Evolutionary conservation across 2,329 filamentous ascomycete species (phyloP), one percentile per base, ranked within the genome.

Genomic region (Plenodomus tracheiphilus): DNA sequence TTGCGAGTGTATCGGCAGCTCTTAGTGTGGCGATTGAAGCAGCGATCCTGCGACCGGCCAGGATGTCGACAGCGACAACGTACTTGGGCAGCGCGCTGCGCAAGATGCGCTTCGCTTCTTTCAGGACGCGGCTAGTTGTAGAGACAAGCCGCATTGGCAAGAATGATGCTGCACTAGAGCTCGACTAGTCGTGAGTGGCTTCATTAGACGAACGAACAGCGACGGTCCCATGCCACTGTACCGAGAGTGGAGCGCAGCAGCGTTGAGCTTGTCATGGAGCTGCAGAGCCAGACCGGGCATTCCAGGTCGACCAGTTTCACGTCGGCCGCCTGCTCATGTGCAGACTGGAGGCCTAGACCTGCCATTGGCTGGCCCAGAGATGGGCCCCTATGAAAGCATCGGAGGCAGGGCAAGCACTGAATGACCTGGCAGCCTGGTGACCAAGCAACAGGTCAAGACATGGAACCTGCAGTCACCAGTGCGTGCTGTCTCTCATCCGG

Each of bases 401-500:
- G 54, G 36, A 57, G 35, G 48, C 41, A 18, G 7, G 50, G 51
- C 58, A 51, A 66, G 65, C 59, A 56, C 41, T 57, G 54, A 48
- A 45, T 66, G 63, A 67, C 50, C 56, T 69, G 66, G 65, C 65
- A 66, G 46, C 43, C 53, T 53, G 51, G 49, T 50, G 45, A 51
- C 68, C 68, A 68, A 63, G 59, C 60, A 64, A 68, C 48, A 39
- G 54, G 55, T 56, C 48, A 39, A 54, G 59, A 59, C 52, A 50
- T 46, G 63, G 58, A 59, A 69, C 56, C 49, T 40, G 49, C 60
- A 32, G n/a, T n/a, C n/a, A n/a, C n/a, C n/a, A n/a, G 28, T 25
- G 22, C 10, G 22, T 25, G 5, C 22, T 25, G 37, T 47, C 37
- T 40, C 47, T 42, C 38, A 25, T 46, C 52, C 43, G 53, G 43